Evolutionary conservation across 805 yeast genomes (phyloP), one percentile per base, ranked within the genome.

Genomic region (Scheffersomyces lignosus): DNA sequence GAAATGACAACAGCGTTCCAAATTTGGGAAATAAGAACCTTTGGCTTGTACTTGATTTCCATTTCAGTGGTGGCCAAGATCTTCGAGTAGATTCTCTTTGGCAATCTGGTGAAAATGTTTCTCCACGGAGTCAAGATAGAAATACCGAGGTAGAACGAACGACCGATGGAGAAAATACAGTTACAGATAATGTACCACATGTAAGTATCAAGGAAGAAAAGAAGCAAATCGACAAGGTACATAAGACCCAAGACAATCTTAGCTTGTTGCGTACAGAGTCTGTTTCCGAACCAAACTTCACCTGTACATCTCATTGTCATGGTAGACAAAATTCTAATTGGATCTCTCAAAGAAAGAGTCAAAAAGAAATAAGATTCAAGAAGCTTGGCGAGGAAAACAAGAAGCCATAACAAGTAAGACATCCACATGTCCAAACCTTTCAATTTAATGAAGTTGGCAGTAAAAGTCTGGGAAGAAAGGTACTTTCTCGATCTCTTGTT

Each of bases 41-140:
- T 93, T 51, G 99, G 98, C 71, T 93, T 91, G 73, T 93, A 93
- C 74, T 93, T 91, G 62, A 91, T 88, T 73, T 93, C 98, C 99
- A 95, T 91, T 64, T 93, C 98, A 49, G 96, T 87, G 25, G 99
- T 93, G 31, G 98, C 98, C 69, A 93, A 79, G 49, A 93, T 83
- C 80, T 93, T 93, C 38, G 97, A 88, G 76, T 93, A 95, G 51
- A 93, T 88, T 81, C 99, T 88, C 82, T 93, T 93, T 62, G 99
- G 99, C 62, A 93, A 74, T 69, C 99, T 83, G 37, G 96, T 83
- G 76, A 91, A 93, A 53, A 93, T 90, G 65, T 95, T 93, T 80
- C 98, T 87, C 99, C 99, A 93, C 45, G 99, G 99, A 28, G 99
- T 93, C 75, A 90, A 81, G 49, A 93, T 91, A 31, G 99, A 93